Evolutionary conservation across 805 yeast genomes (phyloP).

Genomic region (Yueomyces sinensis): DNA sequence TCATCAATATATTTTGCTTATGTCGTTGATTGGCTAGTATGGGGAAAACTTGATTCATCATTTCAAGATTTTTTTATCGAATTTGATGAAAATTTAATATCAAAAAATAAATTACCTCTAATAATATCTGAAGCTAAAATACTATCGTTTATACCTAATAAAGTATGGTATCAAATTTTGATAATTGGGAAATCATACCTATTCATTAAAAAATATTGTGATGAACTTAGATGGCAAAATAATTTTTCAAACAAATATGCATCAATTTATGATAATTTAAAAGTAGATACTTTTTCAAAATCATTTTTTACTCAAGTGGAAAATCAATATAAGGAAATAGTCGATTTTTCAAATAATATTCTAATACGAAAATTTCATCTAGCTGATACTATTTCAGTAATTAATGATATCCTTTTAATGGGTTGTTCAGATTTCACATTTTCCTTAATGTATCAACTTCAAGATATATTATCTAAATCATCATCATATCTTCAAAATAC

Average conservation of each 20-base stretch:
- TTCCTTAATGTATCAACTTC: conserved; percentile 29
- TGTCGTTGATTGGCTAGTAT: conserved; percentile 51
- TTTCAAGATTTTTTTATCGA: conserved; percentile 51
- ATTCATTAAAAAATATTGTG: conserved; percentile 52
- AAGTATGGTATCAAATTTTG: conserved; percentile 33
- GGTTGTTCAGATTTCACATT: conserved; percentile 77
- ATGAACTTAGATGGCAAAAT: conserved; percentile 53
- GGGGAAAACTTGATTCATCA: conserved; percentile 47
- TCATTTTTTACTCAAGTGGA: conserved; percentile 25
- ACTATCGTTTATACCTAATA: conserved; percentile 28
- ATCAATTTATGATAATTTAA: conserved; percentile 4
- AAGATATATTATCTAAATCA: conserved; percentile 40
- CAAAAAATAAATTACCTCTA: conserved; percentile 4
- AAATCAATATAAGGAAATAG: conserved; percentile 38
- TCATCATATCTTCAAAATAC: conserved; percentile 52
- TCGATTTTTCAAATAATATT: conserved; percentile 36
- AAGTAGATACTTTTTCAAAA: conserved; percentile 1
- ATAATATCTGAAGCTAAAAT: conserved; percentile 14
- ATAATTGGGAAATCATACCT: conserved; percentile 63
- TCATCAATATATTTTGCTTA: conserved; percentile 48
- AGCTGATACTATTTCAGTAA: conserved; percentile 40
- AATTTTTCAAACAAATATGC: conserved; percentile 25
- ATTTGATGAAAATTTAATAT: conserved; percentile 5
- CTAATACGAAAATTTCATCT: conserved; percentile 38
- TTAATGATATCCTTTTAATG: conserved; percentile 57